phyloP scores from a whole-genome alignment of 805 yeast species.

The Diddensiella transvaalensis region DNA sequence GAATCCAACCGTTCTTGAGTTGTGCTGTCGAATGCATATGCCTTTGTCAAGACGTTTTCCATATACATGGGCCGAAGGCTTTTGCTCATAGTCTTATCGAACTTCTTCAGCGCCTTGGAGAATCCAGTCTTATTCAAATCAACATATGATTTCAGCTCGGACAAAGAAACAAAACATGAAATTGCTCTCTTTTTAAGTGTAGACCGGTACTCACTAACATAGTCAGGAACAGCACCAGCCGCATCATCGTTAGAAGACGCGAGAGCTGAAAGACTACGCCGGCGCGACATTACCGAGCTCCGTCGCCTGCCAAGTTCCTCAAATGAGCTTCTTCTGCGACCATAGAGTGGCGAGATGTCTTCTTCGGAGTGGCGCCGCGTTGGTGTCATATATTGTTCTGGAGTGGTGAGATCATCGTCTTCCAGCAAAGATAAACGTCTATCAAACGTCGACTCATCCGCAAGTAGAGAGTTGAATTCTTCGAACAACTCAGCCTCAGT shows the following conservation, averaged over 20 bases:
- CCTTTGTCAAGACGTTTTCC: conserved; percentile 39
- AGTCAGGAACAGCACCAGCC: background rate
- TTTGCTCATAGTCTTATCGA: conserved; percentile 75
- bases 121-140: conserved; percentile 88
- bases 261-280: conserved; percentile 1
- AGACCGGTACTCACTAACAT: conserved; percentile 43
- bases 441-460: conserved; percentile 64
- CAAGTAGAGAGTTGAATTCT: conserved; percentile 53
- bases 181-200: conserved; percentile 65
- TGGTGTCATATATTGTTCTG: background rate
- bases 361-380: background rate
- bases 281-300: conserved; percentile 1
- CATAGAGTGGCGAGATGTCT: background rate
- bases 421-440: conserved; percentile 30
- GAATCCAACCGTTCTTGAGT: conserved; percentile 49
- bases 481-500: conserved; percentile 59
- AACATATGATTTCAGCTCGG: conserved; percentile 78
- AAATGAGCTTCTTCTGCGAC: background rate
- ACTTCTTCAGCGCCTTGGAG: conserved; percentile 84
- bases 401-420: conserved; percentile 37
- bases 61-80: conserved; percentile 58
- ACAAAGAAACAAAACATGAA: conserved; percentile 64
- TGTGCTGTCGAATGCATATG: conserved; percentile 52
- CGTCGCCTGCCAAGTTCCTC: background rate
- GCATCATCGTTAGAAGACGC: background rate